phyloP scores from a whole-genome alignment of 2,329 filamentous ascomycete species.

The Cercospora sp. region DNA sequence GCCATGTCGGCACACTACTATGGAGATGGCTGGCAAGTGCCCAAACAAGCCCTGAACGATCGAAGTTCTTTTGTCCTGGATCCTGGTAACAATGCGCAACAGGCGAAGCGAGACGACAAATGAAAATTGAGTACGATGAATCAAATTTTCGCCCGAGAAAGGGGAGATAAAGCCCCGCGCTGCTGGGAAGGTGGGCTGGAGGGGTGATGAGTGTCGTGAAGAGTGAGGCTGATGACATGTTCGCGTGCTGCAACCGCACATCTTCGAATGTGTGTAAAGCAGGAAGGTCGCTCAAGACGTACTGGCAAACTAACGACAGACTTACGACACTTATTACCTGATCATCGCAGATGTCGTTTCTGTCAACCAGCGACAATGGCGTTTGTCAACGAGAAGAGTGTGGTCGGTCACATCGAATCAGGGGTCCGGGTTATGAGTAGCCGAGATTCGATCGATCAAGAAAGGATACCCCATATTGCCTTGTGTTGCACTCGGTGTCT shows the following conservation, averaged over 20 bases:
- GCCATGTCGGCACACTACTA: background rate
- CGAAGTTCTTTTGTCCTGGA: conserved; percentile 4
- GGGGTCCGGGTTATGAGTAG: background rate
- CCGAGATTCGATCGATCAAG: background rate
- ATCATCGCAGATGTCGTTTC: background rate
- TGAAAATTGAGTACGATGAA: background rate
- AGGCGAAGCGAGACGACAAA: conserved; percentile 1
- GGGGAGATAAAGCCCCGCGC: conserved; percentile 1
- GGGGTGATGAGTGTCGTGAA: background rate
- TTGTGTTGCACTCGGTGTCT: background rate
- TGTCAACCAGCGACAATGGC: background rate
- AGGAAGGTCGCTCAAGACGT: background rate
- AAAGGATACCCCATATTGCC: background rate
- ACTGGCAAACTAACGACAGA: background rate
- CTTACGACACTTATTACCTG: background rate
- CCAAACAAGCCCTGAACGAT: background rate
- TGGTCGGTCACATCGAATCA: background rate
- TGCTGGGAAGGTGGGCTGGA: background rate
- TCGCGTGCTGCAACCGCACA: background rate
- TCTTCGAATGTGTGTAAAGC: background rate
- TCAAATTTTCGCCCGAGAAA: background rate
- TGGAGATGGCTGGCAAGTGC: conserved; percentile 3
- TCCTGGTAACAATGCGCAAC: background rate
- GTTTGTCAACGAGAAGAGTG: background rate
- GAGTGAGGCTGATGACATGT: background rate